phyloP scores from a whole-genome alignment of 2,329 filamentous ascomycete species.

The Dothideomycetes sp. region DNA sequence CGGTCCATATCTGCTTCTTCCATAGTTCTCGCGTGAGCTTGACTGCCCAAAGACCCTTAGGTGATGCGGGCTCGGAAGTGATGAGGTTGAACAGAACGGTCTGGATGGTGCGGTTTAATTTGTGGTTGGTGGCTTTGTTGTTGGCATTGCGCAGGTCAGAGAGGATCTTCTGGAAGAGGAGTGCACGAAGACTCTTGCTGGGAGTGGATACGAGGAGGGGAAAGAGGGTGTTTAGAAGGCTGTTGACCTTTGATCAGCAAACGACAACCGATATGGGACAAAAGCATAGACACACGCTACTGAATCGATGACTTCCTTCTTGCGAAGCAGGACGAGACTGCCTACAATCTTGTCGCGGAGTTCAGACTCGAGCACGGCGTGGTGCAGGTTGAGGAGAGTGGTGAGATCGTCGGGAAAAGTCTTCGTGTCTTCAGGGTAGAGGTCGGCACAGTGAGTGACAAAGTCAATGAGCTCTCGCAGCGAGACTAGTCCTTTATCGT shows the following conservation, averaged over 20 bases:
- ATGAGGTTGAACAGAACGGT: conserved; percentile 87
- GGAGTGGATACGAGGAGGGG: conserved; percentile 85
- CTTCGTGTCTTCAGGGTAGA: conserved; percentile 71
- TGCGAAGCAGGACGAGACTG: conserved; percentile 72
- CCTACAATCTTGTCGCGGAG: conserved; percentile 90
- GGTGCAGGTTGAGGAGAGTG: conserved; percentile 68
- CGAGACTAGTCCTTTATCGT: conserved; percentile 67
- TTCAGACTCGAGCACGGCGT: conserved; percentile 71
- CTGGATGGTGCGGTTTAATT: conserved; percentile 84
- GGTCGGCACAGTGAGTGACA: conserved; percentile 85
- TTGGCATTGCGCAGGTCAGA: conserved; percentile 85
- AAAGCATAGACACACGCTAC: conserved; percentile 37
- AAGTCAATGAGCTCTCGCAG: conserved; percentile 90
- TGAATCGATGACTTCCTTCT: conserved; percentile 88
- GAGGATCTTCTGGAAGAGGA: conserved; percentile 84
- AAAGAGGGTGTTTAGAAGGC: conserved; percentile 81
- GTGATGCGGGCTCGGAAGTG: conserved; percentile 70
- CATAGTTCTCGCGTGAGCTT: conserved; percentile 92
- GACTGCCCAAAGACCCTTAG: conserved; percentile 88
- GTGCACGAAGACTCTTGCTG: conserved; percentile 74
- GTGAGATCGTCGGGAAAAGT: conserved; percentile 73
- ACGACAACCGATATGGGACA: conserved; percentile 8
- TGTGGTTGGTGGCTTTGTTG: conserved; percentile 78
- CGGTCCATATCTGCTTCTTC: conserved; percentile 94
- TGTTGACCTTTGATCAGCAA: conserved; percentile 10